Conservation (phyloP, 164 flowering plant species). For the Vitis cinerea region DNA sequence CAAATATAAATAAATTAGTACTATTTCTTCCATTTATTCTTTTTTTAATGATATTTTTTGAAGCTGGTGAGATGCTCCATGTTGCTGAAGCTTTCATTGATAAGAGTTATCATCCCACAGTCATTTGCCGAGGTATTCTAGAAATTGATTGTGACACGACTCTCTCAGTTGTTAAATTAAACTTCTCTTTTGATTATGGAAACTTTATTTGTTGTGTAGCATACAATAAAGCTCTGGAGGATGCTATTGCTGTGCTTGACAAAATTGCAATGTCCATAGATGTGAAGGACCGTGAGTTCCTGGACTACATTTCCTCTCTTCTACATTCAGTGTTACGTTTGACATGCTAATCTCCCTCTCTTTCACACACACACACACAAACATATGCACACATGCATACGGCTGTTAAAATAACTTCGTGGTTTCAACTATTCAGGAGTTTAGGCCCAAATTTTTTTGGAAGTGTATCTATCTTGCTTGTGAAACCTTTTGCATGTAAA, state of each 20-base stretch:
- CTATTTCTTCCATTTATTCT: neutral
- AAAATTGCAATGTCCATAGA: slow-evolving; percentile 83
- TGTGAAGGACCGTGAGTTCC: slow-evolving; percentile 72
- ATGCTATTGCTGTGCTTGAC: slow-evolving; percentile 86
- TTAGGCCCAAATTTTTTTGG: too few relatives aligned
- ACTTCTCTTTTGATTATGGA: neutral
- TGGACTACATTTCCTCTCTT: neutral
- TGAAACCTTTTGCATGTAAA: too few relatives aligned
- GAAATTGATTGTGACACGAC: neutral
- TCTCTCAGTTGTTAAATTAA: neutral
- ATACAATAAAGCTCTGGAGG: slow-evolving; percentile 86
- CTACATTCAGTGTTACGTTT: neutral
- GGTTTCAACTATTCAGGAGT: too few relatives aligned
- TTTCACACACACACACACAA: too few relatives aligned
- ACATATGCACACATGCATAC: too few relatives aligned
- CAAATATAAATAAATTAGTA: neutral
- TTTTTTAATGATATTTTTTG: slow-evolving; percentile 5
- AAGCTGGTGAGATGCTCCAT: slow-evolving; percentile 99
- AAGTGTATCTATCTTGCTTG: too few relatives aligned
- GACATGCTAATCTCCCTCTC: neutral
- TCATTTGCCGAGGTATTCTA: slow-evolving; percentile 78
- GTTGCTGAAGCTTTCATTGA: slow-evolving; percentile 93
- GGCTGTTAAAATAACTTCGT: too few relatives aligned
- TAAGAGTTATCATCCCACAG: slow-evolving; percentile 87
- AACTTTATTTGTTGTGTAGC: slow-evolving; percentile 40